A percentile compares a stretch with the other conserved stretches of the same genome.
These are phyloP conservation scores for Brassica hybrid DNA, from an alignment of 441 rosid genomes.

Conservation along the genomic window DNA sequence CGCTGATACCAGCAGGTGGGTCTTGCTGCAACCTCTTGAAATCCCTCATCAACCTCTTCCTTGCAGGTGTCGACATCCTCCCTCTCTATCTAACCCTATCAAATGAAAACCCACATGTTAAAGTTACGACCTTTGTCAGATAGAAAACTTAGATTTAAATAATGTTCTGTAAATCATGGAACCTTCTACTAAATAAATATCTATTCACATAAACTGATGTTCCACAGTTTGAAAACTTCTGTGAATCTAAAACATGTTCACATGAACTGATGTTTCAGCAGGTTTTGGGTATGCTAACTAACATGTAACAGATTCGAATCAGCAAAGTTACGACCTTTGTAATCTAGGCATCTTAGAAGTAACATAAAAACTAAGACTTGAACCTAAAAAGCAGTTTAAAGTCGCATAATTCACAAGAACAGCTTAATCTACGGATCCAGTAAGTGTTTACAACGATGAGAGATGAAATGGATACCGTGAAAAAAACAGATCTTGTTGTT, in stretches of 20 bases:
- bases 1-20: slow-evolving; percentile 81
- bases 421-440: slow-evolving; percentile 15
- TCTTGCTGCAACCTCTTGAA: slow-evolving; percentile 87
- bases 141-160: neutral
- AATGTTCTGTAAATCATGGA: neutral
- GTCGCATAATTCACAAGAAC: neutral
- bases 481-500: slow-evolving; percentile 26
- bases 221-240: neutral
- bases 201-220: neutral
- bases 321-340: slow-evolving; percentile 2
- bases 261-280: neutral
- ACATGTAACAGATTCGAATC: neutral
- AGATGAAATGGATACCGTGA: slow-evolving; percentile 19
- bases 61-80: slow-evolving; percentile 74
- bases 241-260: neutral
- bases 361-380: slow-evolving; percentile 20
- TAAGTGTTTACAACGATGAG: neutral
- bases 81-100: neutral
- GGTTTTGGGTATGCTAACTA: neutral
- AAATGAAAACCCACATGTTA: neutral
- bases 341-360: neutral
- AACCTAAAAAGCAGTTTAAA: neutral
- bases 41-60: slow-evolving; percentile 87
- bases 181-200: too few species aligned
- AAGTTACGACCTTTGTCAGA: neutral